Evolutionary conservation across 2,329 filamentous ascomycete species (phyloP).

Genomic region (Trichoderma atroviride): DNA sequence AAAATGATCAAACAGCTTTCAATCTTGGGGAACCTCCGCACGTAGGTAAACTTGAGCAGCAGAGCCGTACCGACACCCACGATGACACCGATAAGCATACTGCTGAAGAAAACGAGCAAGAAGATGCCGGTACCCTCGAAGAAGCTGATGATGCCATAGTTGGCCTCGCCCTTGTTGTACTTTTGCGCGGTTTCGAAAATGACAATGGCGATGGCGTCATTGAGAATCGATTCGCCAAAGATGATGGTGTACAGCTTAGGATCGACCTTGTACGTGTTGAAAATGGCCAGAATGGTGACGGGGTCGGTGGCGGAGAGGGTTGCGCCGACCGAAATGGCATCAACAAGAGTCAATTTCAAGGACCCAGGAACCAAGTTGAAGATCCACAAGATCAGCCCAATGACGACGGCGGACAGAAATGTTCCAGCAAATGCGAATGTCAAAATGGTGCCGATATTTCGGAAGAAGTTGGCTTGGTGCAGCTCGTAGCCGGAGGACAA

Average conservation of each 20-base stretch:
- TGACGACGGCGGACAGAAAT: conserved; percentile 94
- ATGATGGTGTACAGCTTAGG: conserved; percentile 98
- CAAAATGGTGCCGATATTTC: conserved; percentile 94
- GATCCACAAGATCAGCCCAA: conserved; percentile 83
- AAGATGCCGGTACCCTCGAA: conserved; percentile 94
- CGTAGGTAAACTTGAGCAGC: conserved; percentile 90
- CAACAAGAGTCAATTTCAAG: conserved; percentile 85
- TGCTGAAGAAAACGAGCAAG: conserved; percentile 94
- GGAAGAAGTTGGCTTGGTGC: conserved; percentile 98
- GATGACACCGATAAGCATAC: conserved; percentile 82
- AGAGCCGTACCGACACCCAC: conserved; percentile 87
- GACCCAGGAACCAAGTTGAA: conserved; percentile 87
- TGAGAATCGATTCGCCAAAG: conserved; percentile 96
- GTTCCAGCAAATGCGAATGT: conserved; percentile 98
- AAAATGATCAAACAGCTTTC: conserved; percentile 93
- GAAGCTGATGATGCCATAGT: conserved; percentile 77
- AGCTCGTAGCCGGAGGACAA: conserved; percentile 95
- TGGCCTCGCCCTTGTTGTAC: conserved; percentile 77
- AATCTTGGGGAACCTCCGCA: conserved; percentile 90
- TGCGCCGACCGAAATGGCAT: conserved; percentile 94
- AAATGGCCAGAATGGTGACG: conserved; percentile 96
- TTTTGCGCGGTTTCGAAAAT: conserved; percentile 97
- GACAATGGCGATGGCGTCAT: conserved; percentile 97
- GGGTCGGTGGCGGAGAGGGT: conserved; percentile 96
- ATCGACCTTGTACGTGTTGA: conserved; percentile 99